phyloP scores from a whole-genome alignment of 257 asterid genomes.

The Solanum ossicruentum region DNA sequence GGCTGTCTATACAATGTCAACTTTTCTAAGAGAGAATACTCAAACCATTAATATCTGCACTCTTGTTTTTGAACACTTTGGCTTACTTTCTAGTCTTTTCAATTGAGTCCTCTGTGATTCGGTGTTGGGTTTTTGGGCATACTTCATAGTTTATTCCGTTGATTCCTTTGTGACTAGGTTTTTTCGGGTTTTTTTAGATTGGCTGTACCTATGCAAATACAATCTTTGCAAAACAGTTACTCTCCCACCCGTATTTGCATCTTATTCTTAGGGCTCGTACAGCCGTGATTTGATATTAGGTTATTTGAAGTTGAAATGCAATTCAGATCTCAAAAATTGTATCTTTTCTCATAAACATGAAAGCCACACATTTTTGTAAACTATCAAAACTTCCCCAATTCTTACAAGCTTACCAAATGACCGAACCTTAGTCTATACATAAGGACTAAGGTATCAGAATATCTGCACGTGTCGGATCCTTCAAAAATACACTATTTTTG shows the following conservation, averaged over 20 bases:
- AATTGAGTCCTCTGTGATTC: neutral
- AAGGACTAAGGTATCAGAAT: neutral
- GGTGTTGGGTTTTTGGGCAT: neutral
- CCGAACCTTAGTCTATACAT: neutral
- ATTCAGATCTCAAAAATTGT: neutral
- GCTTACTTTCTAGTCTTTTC: neutral
- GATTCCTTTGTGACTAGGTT: neutral
- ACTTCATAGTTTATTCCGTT: neutral
- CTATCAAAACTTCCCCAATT: neutral
- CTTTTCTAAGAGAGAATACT: neutral
- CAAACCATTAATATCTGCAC: neutral
- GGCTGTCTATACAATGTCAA: neutral
- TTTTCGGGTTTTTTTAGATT: neutral
- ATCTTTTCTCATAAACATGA: neutral
- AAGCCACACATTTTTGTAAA: neutral
- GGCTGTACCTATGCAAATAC: neutral
- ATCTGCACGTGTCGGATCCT: too few relatives aligned
- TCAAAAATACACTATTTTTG: too few relatives aligned
- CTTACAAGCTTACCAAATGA: neutral
- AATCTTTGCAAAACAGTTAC: neutral
- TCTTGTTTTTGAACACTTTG: neutral
- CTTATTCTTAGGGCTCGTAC: neutral
- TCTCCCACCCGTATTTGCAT: neutral
- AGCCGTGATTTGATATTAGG: neutral
- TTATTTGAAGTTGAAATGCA: neutral